Conservation (phyloP, 2,329 filamentous ascomycete genomes). For the Diaporthe citrichinensis region DNA sequence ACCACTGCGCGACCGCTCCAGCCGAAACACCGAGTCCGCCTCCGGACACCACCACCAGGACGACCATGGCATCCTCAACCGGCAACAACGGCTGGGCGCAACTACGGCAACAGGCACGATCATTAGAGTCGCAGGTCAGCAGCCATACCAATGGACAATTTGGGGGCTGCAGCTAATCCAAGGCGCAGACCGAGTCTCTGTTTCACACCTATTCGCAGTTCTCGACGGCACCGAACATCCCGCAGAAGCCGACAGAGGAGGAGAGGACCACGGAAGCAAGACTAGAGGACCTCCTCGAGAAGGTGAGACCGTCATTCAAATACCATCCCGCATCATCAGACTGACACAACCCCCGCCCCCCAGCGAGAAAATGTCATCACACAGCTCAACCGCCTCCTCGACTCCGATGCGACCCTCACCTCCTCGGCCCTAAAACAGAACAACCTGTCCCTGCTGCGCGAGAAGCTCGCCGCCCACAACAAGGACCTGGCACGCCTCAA, state of each 20-base stretch:
- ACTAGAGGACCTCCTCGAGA: slow-evolving; percentile 86
- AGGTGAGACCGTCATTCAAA: slow-evolving; percentile 63
- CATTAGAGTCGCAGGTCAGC: slow-evolving; percentile 88
- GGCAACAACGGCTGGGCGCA: slow-evolving; percentile 87
- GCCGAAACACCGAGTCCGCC: slow-evolving; percentile 6
- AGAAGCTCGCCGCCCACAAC: slow-evolving; percentile 89
- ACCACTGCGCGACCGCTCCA: background rate
- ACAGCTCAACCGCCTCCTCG: slow-evolving; percentile 89
- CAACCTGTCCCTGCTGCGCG: slow-evolving; percentile 91
- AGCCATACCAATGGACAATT: background rate
- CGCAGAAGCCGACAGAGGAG: slow-evolving; percentile 86
- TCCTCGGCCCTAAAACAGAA: slow-evolving; percentile 97
- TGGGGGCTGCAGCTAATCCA: slow-evolving; percentile 32
- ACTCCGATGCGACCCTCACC: slow-evolving; percentile 89
- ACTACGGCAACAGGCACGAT: slow-evolving; percentile 90
- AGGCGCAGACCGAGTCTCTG: slow-evolving; percentile 80
- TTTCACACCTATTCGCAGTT: slow-evolving; percentile 94
- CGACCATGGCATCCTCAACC: slow-evolving; percentile 65
- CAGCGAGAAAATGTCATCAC: slow-evolving; percentile 86
- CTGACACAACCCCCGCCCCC: slow-evolving; percentile 43
- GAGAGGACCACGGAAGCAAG: slow-evolving; percentile 85
- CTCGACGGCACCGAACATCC: slow-evolving; percentile 82
- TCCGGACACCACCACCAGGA: slow-evolving; percentile 32
- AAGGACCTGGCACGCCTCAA: slow-evolving; percentile 85
- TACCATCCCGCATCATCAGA: background rate